A percentile compares a stretch with the other conserved stretches of the same genome.
These are phyloP conservation scores for Sarcodon sp. DNA, from an alignment of 768 basidiomycete species.

Conservation along the genomic window DNA sequence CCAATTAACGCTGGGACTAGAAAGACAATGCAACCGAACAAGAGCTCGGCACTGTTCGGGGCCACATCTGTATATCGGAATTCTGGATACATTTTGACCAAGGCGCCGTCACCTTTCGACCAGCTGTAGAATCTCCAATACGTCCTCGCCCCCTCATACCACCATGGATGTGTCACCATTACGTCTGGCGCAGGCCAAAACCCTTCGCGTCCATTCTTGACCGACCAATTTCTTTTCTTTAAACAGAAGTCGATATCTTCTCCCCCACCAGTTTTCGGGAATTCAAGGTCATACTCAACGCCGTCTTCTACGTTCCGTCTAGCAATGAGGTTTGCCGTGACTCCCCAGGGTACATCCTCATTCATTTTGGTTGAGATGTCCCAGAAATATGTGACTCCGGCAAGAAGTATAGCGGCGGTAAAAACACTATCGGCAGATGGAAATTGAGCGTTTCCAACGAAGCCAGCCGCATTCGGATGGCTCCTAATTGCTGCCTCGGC, in stretches of 20 bases:
- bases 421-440: conserved; percentile 34
- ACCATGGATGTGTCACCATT: conserved; percentile 45
- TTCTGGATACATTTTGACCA: conserved; percentile 34
- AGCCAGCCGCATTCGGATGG: conserved; percentile 35
- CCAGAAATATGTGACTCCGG: conserved; percentile 51
- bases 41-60: conserved; percentile 36
- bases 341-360: conserved; percentile 46
- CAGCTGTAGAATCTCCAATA: conserved; percentile 48
- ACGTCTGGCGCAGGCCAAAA: conserved; percentile 37
- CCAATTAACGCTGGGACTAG: not conserved
- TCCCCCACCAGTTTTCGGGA: conserved; percentile 53
- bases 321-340: conserved; percentile 44
- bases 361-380: conserved; percentile 39
- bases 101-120: conserved; percentile 41
- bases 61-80: conserved; percentile 29
- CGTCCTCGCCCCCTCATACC: conserved; percentile 29
- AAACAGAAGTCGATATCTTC: conserved; percentile 51
- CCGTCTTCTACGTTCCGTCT: conserved; percentile 31
- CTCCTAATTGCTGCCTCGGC: conserved; percentile 33
- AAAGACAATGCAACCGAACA: conserved; percentile 13
- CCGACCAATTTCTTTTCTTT: conserved; percentile 26
- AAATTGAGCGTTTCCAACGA: conserved; percentile 39
- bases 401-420: conserved; percentile 39
- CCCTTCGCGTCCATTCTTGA: conserved; percentile 21
- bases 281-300: conserved; percentile 30